phyloP scores from a whole-genome alignment of 202 grass and related monocot genomes.

The Cymbopogon flexuosus region DNA sequence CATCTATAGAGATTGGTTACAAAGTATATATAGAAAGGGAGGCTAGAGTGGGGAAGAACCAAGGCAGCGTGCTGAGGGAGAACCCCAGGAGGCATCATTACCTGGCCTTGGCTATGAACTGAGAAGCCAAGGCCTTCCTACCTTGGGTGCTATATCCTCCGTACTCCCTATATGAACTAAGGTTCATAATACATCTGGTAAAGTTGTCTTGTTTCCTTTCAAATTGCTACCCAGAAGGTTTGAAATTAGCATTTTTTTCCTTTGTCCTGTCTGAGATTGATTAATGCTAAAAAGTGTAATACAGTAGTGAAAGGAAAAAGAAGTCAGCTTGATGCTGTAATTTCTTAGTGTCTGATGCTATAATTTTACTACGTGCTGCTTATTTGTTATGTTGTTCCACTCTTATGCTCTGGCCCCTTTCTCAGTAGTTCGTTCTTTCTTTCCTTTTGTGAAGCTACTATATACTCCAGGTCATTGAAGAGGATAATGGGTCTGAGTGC shows the following conservation, averaged over 20 bases:
- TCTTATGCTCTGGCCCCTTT: background rate
- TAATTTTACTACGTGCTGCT: background rate
- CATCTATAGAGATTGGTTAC: too few relatives aligned
- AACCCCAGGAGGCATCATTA: too few relatives aligned
- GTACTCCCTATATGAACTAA: too few relatives aligned
- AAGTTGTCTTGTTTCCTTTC: conserved; percentile 4
- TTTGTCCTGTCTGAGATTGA: background rate
- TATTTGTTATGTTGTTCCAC: background rate
- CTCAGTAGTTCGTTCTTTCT: conserved; percentile 12
- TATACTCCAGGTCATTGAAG: conserved; percentile 89
- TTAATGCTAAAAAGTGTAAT: background rate
- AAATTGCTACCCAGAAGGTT: background rate
- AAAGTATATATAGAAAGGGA: too few relatives aligned
- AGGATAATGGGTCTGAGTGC: conserved; percentile 75
- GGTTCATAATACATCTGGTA: background rate
- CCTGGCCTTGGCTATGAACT: too few relatives aligned
- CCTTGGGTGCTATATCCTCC: too few relatives aligned
- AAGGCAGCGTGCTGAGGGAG: too few relatives aligned
- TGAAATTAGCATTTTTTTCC: background rate
- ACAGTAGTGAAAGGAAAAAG: background rate
- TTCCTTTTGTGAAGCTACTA: conserved; percentile 63
- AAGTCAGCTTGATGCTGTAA: background rate
- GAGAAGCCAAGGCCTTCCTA: too few relatives aligned
- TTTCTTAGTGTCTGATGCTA: background rate
- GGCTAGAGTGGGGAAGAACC: too few relatives aligned